Base-by-base conservation (phyloP, 371 early-diverging fungal species). In the Mucor mucedo region DNA sequence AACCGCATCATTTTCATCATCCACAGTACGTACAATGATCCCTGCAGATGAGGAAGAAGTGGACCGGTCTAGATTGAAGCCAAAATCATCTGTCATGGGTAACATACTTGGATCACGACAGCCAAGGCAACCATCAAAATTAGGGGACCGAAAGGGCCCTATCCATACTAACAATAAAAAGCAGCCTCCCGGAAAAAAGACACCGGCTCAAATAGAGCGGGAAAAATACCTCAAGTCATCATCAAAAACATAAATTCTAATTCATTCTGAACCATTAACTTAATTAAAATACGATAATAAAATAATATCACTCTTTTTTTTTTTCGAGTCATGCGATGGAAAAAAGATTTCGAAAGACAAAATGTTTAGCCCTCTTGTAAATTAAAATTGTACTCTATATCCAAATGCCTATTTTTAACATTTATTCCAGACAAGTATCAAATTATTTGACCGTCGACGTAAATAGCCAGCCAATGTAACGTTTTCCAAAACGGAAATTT, bases 1-100 rank as follows among this genome's bases (percentile, higher is more conserved):
- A 6, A 76, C 76, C 2, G 70, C 63, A 5, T 72, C 79, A 8
- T 74, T 76, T 65, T 79, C 76, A 13, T 76, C 79, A 16, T 74
- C 76, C 4, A 79, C 79, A 38, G 76, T 70, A 48, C 69, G 66
- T 5, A 79, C 79, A 9, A 72, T 79, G 75, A 74, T 79, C 49
- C 76, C 75, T 48, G 70, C 65, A 56, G 61, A 71, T 45, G 79
- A 78, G 55, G 58, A 42, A 38, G 54, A 47, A 40, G 42, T 30
- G 40, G 55, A 45, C 29, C 29, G 44, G 60, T 54, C 60, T 38
- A 45, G 21, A 58, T 50, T 44, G 28, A 58, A 54, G 41, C 32
- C 33, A 16, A 54, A 53, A 42, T 44, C 54, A 14, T 14, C 53
- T 4, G 33, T 50, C 2, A n/a, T 38, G 53, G 29, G 29, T 21